Evolutionary conservation across 257 asterid genomes (phyloP).

Genomic region (Lavandula angustifolia): DNA sequence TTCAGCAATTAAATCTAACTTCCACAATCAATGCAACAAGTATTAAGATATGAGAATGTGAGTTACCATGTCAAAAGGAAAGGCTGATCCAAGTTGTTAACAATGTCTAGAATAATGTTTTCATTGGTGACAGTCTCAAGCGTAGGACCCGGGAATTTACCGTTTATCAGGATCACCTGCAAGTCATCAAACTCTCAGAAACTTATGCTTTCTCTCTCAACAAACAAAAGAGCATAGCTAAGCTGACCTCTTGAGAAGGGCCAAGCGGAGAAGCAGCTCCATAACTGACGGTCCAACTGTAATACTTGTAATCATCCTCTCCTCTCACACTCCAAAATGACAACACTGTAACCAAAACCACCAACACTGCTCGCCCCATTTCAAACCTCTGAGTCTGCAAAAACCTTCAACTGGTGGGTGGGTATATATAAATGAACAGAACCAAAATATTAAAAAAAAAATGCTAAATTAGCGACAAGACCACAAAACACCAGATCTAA

Average conservation of each 20-base stretch:
- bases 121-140: constrained; percentile 87
- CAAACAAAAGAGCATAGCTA: not conserved
- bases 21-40: not conserved
- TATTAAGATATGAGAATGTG: constrained; percentile 14
- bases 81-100: constrained; percentile 82
- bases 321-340: constrained; percentile 56
- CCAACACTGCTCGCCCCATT: constrained; percentile 52
- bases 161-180: constrained; percentile 88
- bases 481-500: constrained; percentile 30
- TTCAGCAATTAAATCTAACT: too few relatives aligned
- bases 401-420: constrained; percentile 18
- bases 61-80: constrained; percentile 88
- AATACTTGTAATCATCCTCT: constrained; percentile 83
- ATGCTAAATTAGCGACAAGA: constrained; percentile 20
- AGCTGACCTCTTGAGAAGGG: constrained; percentile 66
- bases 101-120: constrained; percentile 70
- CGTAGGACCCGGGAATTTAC: constrained; percentile 91
- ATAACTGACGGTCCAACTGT: constrained; percentile 83
- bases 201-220: not conserved
- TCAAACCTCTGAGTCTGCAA: constrained; percentile 46
- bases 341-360: constrained; percentile 42
- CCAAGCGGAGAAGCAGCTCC: constrained; percentile 87
- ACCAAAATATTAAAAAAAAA: not conserved
- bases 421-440: not conserved
- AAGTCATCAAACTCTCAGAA: not conserved